Evolutionary conservation across 805 yeast species (phyloP).

Genomic region (Saccharomyces cerevisiae): DNA sequence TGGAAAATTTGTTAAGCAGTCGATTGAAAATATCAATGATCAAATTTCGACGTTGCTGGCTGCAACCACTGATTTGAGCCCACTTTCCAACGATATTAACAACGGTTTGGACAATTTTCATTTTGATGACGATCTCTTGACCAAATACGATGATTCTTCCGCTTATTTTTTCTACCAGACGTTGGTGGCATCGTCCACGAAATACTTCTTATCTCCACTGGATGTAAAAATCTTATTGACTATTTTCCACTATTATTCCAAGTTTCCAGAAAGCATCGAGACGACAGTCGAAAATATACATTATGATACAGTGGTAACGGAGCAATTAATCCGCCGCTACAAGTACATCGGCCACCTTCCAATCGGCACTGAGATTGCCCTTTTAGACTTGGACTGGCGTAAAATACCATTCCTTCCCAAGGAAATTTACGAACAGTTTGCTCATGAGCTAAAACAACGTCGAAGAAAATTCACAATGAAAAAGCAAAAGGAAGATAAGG

Average conservation of each 20-base stretch:
- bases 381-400: conserved; percentile 82
- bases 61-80: conserved; percentile 8
- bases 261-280: conserved; percentile 59
- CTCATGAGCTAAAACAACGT: conserved; percentile 50
- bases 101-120: conserved; percentile 6
- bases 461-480: conserved; percentile 42
- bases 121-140: conserved; percentile 6
- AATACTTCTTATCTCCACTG: conserved; percentile 64
- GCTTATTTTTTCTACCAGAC: conserved; percentile 75
- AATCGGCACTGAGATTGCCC: conserved; percentile 72
- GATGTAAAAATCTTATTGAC: conserved; percentile 68
- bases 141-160: conserved; percentile 31
- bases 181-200: conserved; percentile 56
- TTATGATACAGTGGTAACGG: conserved; percentile 55
- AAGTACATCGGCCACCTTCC: conserved; percentile 81
- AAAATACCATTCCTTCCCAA: conserved; percentile 35
- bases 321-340: conserved; percentile 47
- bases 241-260: conserved; percentile 51
- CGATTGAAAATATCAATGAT: conserved; percentile 46
- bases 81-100: conserved; percentile 5
- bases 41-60: conserved; percentile 35
- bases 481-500: conserved; percentile 51
- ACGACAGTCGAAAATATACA: conserved; percentile 62
- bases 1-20: conserved; percentile 45
- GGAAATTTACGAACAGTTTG: conserved; percentile 40